Evolutionary conservation across 176 grass and related monocot species (phyloP), one percentile per base, ranked within the genome.

Genomic region (Cymbopogon citratus): DNA sequence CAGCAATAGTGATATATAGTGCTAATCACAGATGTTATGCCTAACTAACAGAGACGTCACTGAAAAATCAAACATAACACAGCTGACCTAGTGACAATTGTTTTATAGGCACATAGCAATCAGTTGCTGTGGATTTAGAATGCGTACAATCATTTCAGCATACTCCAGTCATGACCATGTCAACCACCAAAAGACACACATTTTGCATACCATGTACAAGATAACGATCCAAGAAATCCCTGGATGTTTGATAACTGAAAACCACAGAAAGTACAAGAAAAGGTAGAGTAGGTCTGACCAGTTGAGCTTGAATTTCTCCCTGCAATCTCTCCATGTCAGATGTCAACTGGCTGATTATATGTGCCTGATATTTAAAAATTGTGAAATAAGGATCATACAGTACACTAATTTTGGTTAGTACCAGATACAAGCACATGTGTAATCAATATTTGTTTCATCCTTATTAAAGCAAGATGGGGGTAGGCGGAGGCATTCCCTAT

Each of bases 301-400:
- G 76, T 84, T 94, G 97, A 93, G 91, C 89, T 84, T 96, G 89
- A 72, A 96, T 94, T 90, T 99, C 97, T 69, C 89, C 85, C 51
- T 90, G 89, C 74, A 99, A 89, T 62, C 75, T 89, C 79, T 96
- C 93, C 83, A 99, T 90, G 81, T 99, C 91, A 76, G 82, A 99
- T 84, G 92, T 94, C 85, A 99, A 85, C 80, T 94, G 93, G 81
- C 89, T 87, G 83, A 99, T 93, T 65, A 92, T 67, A 28, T 99
- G 86, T 18, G 91, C 97, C 97, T 99, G 73, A 60, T 45, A 86
- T 73, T 73, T 68, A 45, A 14, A 82, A 46, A 60, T n/a, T 44
- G 8, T 21, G 35, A 81, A 44, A 64, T 31, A 29, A 43, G 46
- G 64, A 86, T 51, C 33, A 64, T 62, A 33, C 3, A 59, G 31